Conservation (phyloP, 805 yeast species). For the Wickerhamomyces chambardii region DNA sequence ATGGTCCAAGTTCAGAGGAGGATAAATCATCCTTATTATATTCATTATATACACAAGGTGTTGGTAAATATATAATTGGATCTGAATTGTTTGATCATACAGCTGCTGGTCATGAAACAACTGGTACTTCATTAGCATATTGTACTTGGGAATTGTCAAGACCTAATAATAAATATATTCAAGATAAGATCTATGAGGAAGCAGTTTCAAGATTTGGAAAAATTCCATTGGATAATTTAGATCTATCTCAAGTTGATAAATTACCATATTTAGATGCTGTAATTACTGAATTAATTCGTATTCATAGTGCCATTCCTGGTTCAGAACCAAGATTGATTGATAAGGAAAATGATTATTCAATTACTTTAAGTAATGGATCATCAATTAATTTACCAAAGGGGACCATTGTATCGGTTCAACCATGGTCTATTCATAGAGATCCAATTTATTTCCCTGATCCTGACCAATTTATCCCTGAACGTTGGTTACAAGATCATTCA, state of each 20-base stretch:
- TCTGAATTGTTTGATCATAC: not conserved
- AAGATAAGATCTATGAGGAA: not conserved
- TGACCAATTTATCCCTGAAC: not conserved
- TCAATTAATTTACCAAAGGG: not conserved
- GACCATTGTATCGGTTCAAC: not conserved
- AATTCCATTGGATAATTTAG: not conserved
- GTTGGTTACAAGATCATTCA: not conserved
- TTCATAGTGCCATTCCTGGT: not conserved
- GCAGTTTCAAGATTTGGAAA: not conserved
- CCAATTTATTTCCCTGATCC: not conserved
- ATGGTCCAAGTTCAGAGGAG: not conserved
- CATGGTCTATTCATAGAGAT: not conserved
- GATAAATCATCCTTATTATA: conserved; percentile 4
- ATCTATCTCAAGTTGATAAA: not conserved
- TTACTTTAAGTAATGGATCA: not conserved
- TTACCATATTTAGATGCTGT: not conserved
- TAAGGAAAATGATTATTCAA: not conserved
- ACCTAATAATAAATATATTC: not conserved
- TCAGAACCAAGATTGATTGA: not conserved
- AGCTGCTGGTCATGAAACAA: not conserved
- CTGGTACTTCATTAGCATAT: not conserved
- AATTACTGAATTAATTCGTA: not conserved
- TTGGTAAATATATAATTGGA: not conserved
- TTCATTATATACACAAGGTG: conserved; percentile 13
- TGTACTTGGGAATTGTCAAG: not conserved